Conservation (phyloP, 495 filamentous ascomycete species). For the Penicillium ochrochloron region DNA sequence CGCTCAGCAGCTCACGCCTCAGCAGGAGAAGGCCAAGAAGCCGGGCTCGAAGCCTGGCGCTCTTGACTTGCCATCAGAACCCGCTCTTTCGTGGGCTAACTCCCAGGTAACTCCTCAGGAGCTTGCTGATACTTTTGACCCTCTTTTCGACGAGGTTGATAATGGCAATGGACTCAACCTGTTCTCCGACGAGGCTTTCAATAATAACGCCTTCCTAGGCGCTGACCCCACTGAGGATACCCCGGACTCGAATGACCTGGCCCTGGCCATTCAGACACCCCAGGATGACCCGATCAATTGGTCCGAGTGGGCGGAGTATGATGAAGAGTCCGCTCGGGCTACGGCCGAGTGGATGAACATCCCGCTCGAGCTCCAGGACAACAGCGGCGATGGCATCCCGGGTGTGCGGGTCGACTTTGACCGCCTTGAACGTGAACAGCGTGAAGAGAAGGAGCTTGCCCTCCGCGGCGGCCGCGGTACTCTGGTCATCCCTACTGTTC, state of each 20-base stretch:
- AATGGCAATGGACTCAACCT: slow-evolving; percentile 27
- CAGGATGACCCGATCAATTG: slow-evolving; percentile 34
- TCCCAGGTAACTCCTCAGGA: slow-evolving; percentile 47
- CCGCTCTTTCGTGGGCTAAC: slow-evolving; percentile 40
- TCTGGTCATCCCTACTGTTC: slow-evolving; percentile 31
- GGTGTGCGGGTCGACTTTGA: slow-evolving; percentile 30
- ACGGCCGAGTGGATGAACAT: slow-evolving; percentile 27
- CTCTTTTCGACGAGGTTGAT: slow-evolving; percentile 16
- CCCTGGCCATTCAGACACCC: slow-evolving; percentile 43
- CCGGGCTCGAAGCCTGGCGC: slow-evolving; percentile 32
- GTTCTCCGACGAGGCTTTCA: slow-evolving; percentile 31
- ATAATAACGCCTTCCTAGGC: background rate
- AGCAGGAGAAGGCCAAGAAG: slow-evolving; percentile 40
- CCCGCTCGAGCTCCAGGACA: slow-evolving; percentile 20
- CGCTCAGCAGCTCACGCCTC: slow-evolving; percentile 48
- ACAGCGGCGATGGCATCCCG: slow-evolving; percentile 6
- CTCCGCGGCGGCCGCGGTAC: slow-evolving; percentile 22
- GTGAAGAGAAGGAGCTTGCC: slow-evolving; percentile 36
- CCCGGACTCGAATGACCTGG: slow-evolving; percentile 46
- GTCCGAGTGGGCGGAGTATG: slow-evolving; percentile 25
- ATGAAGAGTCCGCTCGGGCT: slow-evolving; percentile 22
- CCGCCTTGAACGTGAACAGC: slow-evolving; percentile 41
- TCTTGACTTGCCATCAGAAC: slow-evolving; percentile 28
- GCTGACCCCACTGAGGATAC: slow-evolving; percentile 43
- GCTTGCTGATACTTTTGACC: slow-evolving; percentile 47